Evolutionary conservation across 2,329 filamentous ascomycete genomes (phyloP).

Genomic region (Dothistroma septosporum): DNA sequence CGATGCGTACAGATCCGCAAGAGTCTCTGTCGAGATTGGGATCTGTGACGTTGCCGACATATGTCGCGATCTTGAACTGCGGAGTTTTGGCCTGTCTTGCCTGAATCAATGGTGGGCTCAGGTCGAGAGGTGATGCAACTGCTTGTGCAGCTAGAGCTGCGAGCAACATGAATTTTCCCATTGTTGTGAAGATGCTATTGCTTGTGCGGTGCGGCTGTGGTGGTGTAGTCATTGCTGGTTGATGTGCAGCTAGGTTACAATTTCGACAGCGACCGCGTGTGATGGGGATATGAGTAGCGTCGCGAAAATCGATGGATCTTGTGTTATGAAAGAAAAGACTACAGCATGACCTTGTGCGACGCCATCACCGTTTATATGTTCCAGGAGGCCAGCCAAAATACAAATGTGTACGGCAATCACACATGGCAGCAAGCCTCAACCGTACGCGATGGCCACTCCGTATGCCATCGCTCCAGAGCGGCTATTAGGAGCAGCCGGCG

Average conservation of each 20-base stretch:
- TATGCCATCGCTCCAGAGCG: background rate
- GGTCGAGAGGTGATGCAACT: background rate
- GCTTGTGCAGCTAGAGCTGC: background rate
- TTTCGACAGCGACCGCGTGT: no score
- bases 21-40: slow-evolving; percentile 22
- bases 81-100: slow-evolving; percentile 1
- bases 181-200: background rate
- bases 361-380: background rate
- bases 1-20: slow-evolving; percentile 20
- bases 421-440: background rate
- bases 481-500: background rate
- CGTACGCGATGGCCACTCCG: background rate
- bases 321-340: no score
- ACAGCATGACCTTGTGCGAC: no score
- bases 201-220: background rate
- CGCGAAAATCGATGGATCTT: no score
- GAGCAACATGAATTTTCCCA: background rate
- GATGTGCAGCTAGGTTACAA: no score
- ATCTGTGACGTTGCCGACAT: slow-evolving; percentile 21
- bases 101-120: background rate
- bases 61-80: slow-evolving; percentile 12
- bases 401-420: background rate
- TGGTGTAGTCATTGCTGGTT: background rate
- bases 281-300: no score
- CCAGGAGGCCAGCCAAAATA: background rate